These are phyloP conservation scores for Triticum dicoccoides DNA, from an alignment of 176 grass and related monocot species.

Conservation along the genomic window DNA sequence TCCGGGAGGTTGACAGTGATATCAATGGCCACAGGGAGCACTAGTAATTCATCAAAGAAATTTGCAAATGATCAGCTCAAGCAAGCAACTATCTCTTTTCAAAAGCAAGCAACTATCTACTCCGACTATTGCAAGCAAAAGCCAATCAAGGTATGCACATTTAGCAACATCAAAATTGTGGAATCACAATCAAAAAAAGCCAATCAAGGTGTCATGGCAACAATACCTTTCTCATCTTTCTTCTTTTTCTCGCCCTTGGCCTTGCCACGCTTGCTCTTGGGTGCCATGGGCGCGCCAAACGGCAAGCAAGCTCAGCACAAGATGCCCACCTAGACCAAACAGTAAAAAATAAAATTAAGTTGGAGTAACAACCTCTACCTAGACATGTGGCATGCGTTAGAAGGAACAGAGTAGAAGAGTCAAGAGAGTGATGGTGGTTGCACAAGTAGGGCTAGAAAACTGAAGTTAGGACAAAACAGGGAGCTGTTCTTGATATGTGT, in stretches of 20 bases:
- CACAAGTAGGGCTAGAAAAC: conserved; percentile 9
- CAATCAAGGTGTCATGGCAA: neutral
- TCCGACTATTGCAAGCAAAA: neutral
- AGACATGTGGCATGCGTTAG: conserved; percentile 14
- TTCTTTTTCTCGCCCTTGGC: conserved; percentile 95
- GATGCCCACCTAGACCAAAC: neutral
- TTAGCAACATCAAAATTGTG: too few species aligned
- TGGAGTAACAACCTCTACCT: neutral
- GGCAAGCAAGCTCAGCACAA: conserved; percentile 24
- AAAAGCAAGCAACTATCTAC: neutral
- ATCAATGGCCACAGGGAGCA: conserved; percentile 88
- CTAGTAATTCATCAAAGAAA: conserved; percentile 34
- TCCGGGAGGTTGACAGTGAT: conserved; percentile 90
- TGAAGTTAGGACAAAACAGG: conserved; percentile 32
- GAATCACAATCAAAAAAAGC: neutral
- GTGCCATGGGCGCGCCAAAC: conserved; percentile 58
- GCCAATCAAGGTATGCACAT: neutral
- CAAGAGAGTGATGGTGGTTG: conserved; percentile 2
- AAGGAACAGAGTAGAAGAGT: neutral
- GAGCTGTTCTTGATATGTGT: conserved; percentile 33
- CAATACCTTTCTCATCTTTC: conserved; percentile 94
- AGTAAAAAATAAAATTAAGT: neutral
- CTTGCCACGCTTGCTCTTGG: conserved; percentile 87
- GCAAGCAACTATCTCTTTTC: neutral
- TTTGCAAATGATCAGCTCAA: neutral